These are phyloP conservation scores for Amphirosellinia nigrospora DNA, from an alignment of 495 filamentous ascomycete genomes.

Conservation along the genomic window DNA sequence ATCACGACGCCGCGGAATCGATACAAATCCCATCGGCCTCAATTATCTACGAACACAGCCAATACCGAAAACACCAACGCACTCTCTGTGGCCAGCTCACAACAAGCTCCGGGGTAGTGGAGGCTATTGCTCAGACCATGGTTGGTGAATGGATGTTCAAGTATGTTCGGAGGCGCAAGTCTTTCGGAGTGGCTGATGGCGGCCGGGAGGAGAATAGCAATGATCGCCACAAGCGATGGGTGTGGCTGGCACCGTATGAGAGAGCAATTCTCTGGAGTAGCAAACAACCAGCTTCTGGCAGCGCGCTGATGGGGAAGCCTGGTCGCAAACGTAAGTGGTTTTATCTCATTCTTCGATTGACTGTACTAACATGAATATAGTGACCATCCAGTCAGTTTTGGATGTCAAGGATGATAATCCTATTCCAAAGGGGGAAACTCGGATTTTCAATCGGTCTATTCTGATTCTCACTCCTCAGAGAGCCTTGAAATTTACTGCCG, in stretches of 20 bases:
- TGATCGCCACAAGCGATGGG: constrained; percentile 92
- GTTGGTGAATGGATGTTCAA: constrained; percentile 99
- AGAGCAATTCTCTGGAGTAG: constrained; percentile 96
- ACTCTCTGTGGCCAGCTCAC: constrained; percentile 63
- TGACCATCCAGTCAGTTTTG: constrained; percentile 92
- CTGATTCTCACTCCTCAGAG: constrained; percentile 91
- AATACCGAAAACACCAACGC: constrained; percentile 56
- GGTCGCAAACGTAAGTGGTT: constrained; percentile 87
- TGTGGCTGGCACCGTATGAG: constrained; percentile 97
- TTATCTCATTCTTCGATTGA: not conserved
- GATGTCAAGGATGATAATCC: constrained; percentile 97
- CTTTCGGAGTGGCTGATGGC: constrained; percentile 81
- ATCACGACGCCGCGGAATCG: constrained; percentile 64
- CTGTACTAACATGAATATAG: constrained; percentile 52
- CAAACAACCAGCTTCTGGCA: constrained; percentile 90
- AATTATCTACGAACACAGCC: constrained; percentile 62
- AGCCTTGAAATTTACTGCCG: constrained; percentile 93
- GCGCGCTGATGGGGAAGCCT: constrained; percentile 90
- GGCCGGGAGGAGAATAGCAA: constrained; percentile 63
- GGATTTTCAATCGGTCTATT: constrained; percentile 89
- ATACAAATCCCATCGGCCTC: constrained; percentile 53
- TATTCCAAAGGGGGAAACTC: constrained; percentile 70
- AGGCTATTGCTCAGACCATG: constrained; percentile 98
- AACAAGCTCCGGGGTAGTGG: constrained; percentile 86
- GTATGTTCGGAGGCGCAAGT: constrained; percentile 89